These are phyloP conservation scores for Tolypocladium endophyticum DNA, from an alignment of 2,329 filamentous ascomycete genomes.

Conservation along the genomic window DNA sequence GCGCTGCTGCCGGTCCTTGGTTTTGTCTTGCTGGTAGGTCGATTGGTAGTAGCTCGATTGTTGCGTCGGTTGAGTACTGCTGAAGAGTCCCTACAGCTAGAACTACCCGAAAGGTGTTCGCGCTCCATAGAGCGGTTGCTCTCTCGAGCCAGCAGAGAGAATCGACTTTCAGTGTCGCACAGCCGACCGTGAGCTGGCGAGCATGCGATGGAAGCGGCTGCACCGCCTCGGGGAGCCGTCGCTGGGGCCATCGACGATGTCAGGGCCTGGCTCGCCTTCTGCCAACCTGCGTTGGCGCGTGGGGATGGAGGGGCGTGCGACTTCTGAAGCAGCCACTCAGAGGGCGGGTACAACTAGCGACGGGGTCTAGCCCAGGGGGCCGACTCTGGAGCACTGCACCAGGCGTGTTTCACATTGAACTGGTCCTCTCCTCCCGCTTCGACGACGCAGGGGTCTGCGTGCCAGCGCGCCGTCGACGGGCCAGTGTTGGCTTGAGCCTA, in stretches of 20 bases:
- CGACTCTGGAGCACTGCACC: conserved; percentile 38
- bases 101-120: not conserved
- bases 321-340: conserved; percentile 8
- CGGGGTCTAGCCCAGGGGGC: conserved; percentile 22
- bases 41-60: not conserved
- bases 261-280: not conserved
- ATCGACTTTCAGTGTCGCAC: not conserved
- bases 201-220: not conserved
- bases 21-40: not conserved
- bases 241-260: not conserved
- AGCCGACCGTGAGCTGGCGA: not conserved
- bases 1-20: not conserved
- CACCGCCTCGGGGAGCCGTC: not conserved
- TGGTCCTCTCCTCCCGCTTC: conserved; percentile 4
- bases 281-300: conserved; percentile 1
- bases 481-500: not conserved
- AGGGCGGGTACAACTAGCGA: conserved; percentile 21
- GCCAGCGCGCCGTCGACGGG: not conserved
- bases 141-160: not conserved
- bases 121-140: no score
- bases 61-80: not conserved
- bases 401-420: conserved; percentile 38
- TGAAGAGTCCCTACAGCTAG: not conserved
- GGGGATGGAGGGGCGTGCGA: conserved; percentile 12
- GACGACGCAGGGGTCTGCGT: not conserved